phyloP scores from a whole-genome alignment of 306 rosid species.

The Cotoneaster glaucophyllus region DNA sequence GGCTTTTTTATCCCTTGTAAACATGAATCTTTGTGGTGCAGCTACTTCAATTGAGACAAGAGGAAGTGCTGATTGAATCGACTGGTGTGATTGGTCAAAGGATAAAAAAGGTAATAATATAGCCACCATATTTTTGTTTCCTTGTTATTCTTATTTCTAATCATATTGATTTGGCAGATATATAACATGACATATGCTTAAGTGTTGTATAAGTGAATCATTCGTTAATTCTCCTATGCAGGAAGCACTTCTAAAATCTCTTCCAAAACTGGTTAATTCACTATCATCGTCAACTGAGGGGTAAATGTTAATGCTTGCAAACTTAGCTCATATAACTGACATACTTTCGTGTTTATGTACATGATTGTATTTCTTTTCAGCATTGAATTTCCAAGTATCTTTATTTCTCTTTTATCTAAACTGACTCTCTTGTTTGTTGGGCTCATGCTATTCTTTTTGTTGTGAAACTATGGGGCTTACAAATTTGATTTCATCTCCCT shows the following conservation, averaged over 20 bases:
- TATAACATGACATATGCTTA: slow-evolving; percentile 1
- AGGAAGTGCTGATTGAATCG: slow-evolving; percentile 76
- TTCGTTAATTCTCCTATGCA: slow-evolving; percentile 32
- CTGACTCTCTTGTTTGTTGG: background rate
- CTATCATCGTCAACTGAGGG: slow-evolving; percentile 60
- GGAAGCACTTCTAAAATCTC: slow-evolving; percentile 73
- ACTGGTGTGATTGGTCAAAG: slow-evolving; percentile 92
- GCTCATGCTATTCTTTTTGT: background rate
- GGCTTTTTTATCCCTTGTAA: background rate
- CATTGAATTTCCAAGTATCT: background rate
- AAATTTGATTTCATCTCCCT: background rate
- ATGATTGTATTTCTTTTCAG: background rate
- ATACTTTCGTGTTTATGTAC: background rate
- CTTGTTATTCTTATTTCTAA: slow-evolving; percentile 1
- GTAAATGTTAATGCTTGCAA: slow-evolving; percentile 32
- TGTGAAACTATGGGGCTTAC: background rate
- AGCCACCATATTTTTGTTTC: slow-evolving; percentile 1
- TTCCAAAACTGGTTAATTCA: slow-evolving; percentile 58
- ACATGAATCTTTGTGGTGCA: slow-evolving; percentile 15
- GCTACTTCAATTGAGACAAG: slow-evolving; percentile 65
- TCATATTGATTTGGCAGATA: background rate
- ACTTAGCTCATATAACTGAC: background rate
- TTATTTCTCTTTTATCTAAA: background rate
- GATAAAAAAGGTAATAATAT: slow-evolving; percentile 61
- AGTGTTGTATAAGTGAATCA: background rate